A percentile compares a stretch with the other conserved stretches of the same genome.
phyloP scores from a whole-genome alignment of 495 filamentous ascomycete species.

The Xylaria curta region DNA sequence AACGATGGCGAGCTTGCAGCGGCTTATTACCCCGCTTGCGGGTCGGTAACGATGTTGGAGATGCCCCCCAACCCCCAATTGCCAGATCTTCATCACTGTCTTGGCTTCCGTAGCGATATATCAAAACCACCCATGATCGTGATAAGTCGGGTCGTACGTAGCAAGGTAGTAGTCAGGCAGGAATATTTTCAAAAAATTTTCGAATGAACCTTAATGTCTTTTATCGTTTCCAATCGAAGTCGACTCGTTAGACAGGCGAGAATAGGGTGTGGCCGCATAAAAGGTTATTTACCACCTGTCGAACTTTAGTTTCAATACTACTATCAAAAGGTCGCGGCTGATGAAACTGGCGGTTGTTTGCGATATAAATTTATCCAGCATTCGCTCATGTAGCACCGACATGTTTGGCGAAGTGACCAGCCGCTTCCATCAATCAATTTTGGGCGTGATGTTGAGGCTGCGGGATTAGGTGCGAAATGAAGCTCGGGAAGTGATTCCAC shows the following conservation, averaged over 20 bases:
- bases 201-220: not conserved
- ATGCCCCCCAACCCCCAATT: slow-evolving; percentile 17
- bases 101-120: not conserved
- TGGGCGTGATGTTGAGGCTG: not conserved
- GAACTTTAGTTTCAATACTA: not conserved
- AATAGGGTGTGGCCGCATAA: not conserved
- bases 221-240: not conserved
- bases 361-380: not conserved
- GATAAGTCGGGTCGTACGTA: not conserved
- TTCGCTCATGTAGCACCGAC: not conserved
- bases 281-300: not conserved
- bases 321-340: not conserved
- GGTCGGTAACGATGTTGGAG: slow-evolving; percentile 23
- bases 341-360: not conserved
- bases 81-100: not conserved
- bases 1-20: slow-evolving; percentile 2
- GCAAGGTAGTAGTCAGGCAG: not conserved
- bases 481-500: not conserved
- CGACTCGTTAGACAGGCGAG: not conserved
- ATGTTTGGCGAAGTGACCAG: not conserved
- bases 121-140: not conserved
- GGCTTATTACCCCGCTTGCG: slow-evolving; percentile 16
- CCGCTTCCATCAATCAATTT: not conserved
- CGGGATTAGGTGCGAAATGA: not conserved
- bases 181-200: not conserved